A percentile compares a stretch with the other conserved stretches of the same genome.
Evolutionary conservation across 805 yeast species (phyloP).

Genomic region (Candida maesae): DNA sequence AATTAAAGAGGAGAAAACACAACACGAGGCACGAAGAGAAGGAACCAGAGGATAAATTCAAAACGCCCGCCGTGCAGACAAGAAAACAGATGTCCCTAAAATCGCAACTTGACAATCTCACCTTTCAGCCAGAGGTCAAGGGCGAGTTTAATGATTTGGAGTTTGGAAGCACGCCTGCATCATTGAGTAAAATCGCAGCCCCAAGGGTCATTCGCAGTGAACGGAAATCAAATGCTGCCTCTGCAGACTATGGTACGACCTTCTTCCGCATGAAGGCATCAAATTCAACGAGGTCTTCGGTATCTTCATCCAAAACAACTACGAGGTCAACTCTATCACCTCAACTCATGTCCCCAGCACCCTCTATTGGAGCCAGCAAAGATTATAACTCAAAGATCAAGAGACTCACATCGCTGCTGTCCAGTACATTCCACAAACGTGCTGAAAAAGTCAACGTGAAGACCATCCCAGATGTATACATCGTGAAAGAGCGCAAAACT

Average conservation of each 20-base stretch:
- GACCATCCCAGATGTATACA: constrained; percentile 11
- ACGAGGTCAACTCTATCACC: constrained; percentile 12
- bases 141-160: neutral
- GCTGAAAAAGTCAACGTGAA: constrained; percentile 1
- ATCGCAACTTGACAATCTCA: constrained; percentile 3
- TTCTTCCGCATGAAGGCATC: constrained; percentile 19
- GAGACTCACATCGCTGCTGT: neutral
- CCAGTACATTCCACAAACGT: neutral
- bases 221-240: constrained; percentile 7
- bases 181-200: neutral
- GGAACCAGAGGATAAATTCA: neutral
- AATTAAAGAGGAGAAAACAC: neutral
- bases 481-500: constrained; percentile 12
- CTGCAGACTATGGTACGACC: constrained; percentile 35
- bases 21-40: neutral
- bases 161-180: neutral
- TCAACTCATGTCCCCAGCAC: constrained; percentile 20
- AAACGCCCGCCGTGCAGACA: constrained; percentile 15
- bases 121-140: constrained; percentile 13
- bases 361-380: constrained; percentile 6
- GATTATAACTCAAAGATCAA: neutral
- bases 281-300: neutral
- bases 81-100: constrained; percentile 3
- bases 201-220: constrained; percentile 2
- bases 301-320: neutral